phyloP scores from a whole-genome alignment of 2,329 filamentous ascomycete species.

The Didymella arachidicola region DNA sequence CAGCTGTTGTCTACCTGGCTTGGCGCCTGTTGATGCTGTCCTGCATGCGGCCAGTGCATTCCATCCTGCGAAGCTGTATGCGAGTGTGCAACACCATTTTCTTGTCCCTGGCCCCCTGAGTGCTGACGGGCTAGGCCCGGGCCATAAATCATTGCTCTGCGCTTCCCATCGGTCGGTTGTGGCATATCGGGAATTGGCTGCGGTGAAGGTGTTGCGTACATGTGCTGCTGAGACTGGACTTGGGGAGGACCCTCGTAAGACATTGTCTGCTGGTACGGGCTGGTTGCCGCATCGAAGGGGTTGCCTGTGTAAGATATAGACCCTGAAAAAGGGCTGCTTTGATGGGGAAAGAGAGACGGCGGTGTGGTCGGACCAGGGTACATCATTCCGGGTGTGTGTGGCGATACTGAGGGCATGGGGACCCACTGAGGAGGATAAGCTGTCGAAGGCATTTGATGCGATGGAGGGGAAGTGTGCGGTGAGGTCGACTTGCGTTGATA shows the following conservation, averaged over 20 bases:
- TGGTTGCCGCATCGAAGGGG: conserved; percentile 30
- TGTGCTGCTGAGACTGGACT: conserved; percentile 21
- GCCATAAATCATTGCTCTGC: conserved; percentile 44
- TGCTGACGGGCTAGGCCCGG: conserved; percentile 30
- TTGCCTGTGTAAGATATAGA: conserved; percentile 40
- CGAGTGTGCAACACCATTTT: conserved; percentile 9
- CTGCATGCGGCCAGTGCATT: conserved; percentile 9
- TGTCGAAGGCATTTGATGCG: conserved; percentile 23
- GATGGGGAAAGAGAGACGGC: conserved; percentile 37
- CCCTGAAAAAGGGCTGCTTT: conserved; percentile 40
- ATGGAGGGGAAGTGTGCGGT: conserved; percentile 35
- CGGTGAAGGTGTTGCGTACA: conserved; percentile 38
- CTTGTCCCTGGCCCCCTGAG: conserved; percentile 7
- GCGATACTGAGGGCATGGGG: conserved; percentile 33
- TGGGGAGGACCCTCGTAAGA: conserved; percentile 26
- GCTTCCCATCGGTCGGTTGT: conserved; percentile 41
- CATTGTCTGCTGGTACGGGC: conserved; percentile 26
- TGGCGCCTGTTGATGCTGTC: conserved; percentile 12
- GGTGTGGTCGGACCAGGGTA: conserved; percentile 44
- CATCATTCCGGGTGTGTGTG: conserved; percentile 35
- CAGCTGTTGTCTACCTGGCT: conserved; percentile 10
- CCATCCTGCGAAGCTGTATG: conserved; percentile 11
- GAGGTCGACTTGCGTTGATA: conserved; percentile 47
- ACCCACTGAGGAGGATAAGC: conserved; percentile 41
- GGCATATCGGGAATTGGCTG: conserved; percentile 45